Evolutionary conservation across 2,329 filamentous ascomycete species (phyloP).

Genomic region (Penicillium decumbens): DNA sequence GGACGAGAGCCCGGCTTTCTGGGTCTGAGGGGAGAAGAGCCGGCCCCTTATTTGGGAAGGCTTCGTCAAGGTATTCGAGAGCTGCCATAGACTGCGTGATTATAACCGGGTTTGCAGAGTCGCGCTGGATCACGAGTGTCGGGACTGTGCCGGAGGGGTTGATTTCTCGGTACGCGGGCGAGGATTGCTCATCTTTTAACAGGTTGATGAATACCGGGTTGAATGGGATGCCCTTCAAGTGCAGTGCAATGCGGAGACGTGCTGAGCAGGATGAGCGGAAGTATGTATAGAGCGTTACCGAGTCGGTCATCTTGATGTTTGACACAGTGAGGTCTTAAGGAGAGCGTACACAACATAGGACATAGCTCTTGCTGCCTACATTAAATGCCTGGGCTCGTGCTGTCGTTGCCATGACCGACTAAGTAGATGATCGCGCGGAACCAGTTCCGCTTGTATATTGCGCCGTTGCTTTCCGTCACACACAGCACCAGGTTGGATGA

Average conservation of each 20-base stretch:
- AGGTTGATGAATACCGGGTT: slow-evolving; percentile 51
- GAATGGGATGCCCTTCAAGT: slow-evolving; percentile 52
- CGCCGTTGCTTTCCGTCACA: slow-evolving; percentile 6
- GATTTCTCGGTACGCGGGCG: slow-evolving; percentile 42
- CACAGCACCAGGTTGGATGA: not conserved
- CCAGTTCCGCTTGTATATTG: not conserved
- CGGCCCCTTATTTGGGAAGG: slow-evolving; percentile 40
- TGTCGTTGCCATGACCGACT: not conserved
- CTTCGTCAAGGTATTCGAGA: slow-evolving; percentile 60
- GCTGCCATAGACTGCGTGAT: slow-evolving; percentile 57
- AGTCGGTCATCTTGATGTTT: slow-evolving; percentile 18
- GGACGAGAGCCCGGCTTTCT: slow-evolving; percentile 47
- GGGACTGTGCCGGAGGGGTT: slow-evolving; percentile 57
- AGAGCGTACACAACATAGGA: not conserved
- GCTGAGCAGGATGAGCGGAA: slow-evolving; percentile 61
- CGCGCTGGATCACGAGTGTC: slow-evolving; percentile 44
- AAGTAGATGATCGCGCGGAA: not conserved
- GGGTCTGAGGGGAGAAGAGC: slow-evolving; percentile 49
- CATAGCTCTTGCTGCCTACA: not conserved
- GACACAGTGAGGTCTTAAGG: not conserved
- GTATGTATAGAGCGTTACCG: slow-evolving; percentile 52
- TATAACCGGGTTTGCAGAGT: slow-evolving; percentile 28
- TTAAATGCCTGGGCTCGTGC: not conserved
- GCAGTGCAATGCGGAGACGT: slow-evolving; percentile 56
- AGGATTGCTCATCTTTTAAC: slow-evolving; percentile 51